Conservation (phyloP, 805 yeast species). For the Myxozyma udenii region DNA sequence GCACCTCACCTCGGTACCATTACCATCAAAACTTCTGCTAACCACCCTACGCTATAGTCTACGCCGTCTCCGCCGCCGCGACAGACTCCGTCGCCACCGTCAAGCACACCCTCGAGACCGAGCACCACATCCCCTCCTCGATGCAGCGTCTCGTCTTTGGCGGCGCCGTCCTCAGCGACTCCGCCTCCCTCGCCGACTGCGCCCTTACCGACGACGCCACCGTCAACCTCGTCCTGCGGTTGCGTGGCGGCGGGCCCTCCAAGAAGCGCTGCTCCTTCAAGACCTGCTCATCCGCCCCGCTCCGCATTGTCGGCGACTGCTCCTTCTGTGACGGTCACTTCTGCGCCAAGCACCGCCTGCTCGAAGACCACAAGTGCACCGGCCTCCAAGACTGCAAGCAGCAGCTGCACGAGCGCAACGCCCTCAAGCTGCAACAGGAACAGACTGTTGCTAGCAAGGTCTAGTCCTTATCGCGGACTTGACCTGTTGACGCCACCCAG, state of each 20-base stretch:
- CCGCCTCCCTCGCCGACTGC: conserved; percentile 81
- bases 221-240: conserved; percentile 78
- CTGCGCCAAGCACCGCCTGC: conserved; percentile 80
- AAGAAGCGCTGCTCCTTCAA: conserved; percentile 50
- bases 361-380: conserved; percentile 79
- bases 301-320: conserved; percentile 73
- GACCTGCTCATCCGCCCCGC: conserved; percentile 61
- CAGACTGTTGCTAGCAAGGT: conserved; percentile 78
- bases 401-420: conserved; percentile 77
- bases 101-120: conserved; percentile 17
- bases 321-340: conserved; percentile 78
- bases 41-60: conserved; percentile 1
- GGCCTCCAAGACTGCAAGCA: conserved; percentile 81
- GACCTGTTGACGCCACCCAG: not conserved
- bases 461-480: conserved; percentile 33
- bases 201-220: conserved; percentile 85
- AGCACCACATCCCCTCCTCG: conserved; percentile 18
- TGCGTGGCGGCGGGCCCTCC: conserved; percentile 82
- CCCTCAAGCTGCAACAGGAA: conserved; percentile 75
- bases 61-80: conserved; percentile 13
- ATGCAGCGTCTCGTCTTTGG: conserved; percentile 55
- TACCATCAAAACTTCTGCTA: not conserved
- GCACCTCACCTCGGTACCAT: no score
- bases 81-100: conserved; percentile 17
- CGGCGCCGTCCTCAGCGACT: conserved; percentile 84